Base-by-base conservation (phyloP, 2,329 filamentous ascomycete genomes). In the Huntiella savannae region DNA sequence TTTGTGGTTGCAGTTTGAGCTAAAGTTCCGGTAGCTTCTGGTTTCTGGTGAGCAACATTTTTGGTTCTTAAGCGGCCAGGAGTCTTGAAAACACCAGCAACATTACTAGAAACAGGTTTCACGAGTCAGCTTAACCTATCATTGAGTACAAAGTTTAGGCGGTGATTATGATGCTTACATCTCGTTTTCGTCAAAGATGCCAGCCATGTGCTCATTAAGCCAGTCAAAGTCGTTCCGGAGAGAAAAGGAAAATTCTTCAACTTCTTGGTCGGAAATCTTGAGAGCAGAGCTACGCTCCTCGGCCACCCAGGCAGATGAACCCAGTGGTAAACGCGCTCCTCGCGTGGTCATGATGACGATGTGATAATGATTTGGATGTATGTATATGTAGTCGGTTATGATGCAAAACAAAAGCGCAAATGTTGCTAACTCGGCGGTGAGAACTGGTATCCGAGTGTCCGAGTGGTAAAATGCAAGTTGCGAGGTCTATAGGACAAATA, bases 171-270 rank as follows among this genome's bases (percentile, higher is more conserved):
- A 38, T 36, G 12, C 58, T 57, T 74, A 95, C 91, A 86, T 75
- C 63, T 87, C 77, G 57, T 86, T 82, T 55, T 80, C 77, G 56
- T 78, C 80, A 60, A 96, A 93, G 57, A 98, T 84, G 52, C 93
- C 85, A 43, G 77, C 76, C 88, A 98, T 95, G 61, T 98, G 91
- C 64, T 96, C 91, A 58, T 98, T 96, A 55, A 98, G 69, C 91
- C 91, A 98, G 59, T 96, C 87, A 57, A 96, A 68, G 61, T 98
- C 91, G 63, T 96, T 93, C 49, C 83, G 77, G 51, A 84, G 87
- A 28, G 86, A 85, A 63, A 83, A 96, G 38, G 82, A 76, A 58
- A 96, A 92, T 63, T 98, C 92, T 54, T 96, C 88, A 46, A 83
- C 73, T 61, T 96, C 91, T 47, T 85, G 74, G 40, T 80, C 71